A percentile compares a stretch with the other conserved stretches of the same genome.
Conservation (phyloP, 306 rosid species). For the Citrullus mucosospermus region DNA sequence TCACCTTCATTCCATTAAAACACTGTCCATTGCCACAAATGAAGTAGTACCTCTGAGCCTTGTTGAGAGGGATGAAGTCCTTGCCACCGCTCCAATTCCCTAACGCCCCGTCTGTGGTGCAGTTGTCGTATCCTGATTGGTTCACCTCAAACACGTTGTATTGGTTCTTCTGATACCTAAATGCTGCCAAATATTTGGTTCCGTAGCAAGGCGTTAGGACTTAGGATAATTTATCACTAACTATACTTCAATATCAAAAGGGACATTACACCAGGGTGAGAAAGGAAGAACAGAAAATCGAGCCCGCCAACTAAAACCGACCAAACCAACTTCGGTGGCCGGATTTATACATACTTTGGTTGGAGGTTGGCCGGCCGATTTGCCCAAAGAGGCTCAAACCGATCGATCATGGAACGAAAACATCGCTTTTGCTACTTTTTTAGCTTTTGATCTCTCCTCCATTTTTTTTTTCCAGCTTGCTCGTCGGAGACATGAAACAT, state of each 20-base stretch:
- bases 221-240: not conserved
- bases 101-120: conserved; percentile 63
- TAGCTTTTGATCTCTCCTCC: too few relatives aligned
- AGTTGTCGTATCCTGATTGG: conserved; percentile 81
- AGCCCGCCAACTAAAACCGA: too few relatives aligned
- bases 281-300: too few relatives aligned
- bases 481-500: too few relatives aligned
- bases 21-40: conserved; percentile 84
- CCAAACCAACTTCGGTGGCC: too few relatives aligned
- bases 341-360: too few relatives aligned
- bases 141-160: conserved; percentile 93
- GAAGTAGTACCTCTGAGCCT: conserved; percentile 62
- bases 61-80: conserved; percentile 56
- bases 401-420: too few relatives aligned
- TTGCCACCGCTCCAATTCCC: conserved; percentile 94
- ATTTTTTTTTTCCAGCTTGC: too few relatives aligned
- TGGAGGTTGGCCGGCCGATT: too few relatives aligned
- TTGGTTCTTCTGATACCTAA: conserved; percentile 72
- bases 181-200: conserved; percentile 30
- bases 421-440: too few relatives aligned
- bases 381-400: too few relatives aligned
- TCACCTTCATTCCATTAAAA: conserved; percentile 73
- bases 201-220: not conserved
- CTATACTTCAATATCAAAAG: not conserved
- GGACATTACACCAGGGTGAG: too few relatives aligned